These are phyloP conservation scores for Vigna unguiculata DNA, from an alignment of 306 rosid species.

Conservation along the genomic window DNA sequence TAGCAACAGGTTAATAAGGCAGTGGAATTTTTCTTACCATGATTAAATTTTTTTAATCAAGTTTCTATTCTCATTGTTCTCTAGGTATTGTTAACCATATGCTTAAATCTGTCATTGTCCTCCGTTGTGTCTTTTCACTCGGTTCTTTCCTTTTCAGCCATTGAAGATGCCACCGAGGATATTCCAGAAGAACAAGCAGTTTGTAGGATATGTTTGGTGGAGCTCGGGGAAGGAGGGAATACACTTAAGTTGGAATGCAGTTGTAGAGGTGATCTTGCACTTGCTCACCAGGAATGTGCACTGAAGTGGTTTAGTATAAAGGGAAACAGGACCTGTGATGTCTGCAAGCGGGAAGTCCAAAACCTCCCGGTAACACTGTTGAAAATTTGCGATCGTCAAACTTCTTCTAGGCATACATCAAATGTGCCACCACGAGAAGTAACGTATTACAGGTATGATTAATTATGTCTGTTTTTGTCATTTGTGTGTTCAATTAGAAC, in stretches of 20 bases:
- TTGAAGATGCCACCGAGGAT: slow-evolving; percentile 77
- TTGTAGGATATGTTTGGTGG: slow-evolving; percentile 87
- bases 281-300: slow-evolving; percentile 94
- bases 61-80: slow-evolving; percentile 4
- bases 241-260: slow-evolving; percentile 94
- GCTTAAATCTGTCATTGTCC: slow-evolving; percentile 9
- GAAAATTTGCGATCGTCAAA: slow-evolving; percentile 62
- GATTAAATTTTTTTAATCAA: neutral
- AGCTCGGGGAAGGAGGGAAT: slow-evolving; percentile 83
- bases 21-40: neutral
- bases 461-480: slow-evolving; percentile 24
- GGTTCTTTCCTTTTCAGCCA: slow-evolving; percentile 53
- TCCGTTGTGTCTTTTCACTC: slow-evolving; percentile 8
- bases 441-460: slow-evolving; percentile 65
- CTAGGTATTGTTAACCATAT: slow-evolving; percentile 15
- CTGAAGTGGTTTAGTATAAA: slow-evolving; percentile 95
- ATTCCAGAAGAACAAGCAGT: slow-evolving; percentile 97
- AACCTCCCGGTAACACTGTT: slow-evolving; percentile 86
- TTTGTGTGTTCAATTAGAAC: slow-evolving; percentile 22
- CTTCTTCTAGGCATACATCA: slow-evolving; percentile 48
- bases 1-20: slow-evolving; percentile 14
- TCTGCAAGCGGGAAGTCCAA: slow-evolving; percentile 82
- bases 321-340: slow-evolving; percentile 90
- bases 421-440: slow-evolving; percentile 52
- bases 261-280: slow-evolving; percentile 96